Evolutionary conservation across 768 basidiomycete species (phyloP).

Genomic region (Phanerodontia chrysosporium): DNA sequence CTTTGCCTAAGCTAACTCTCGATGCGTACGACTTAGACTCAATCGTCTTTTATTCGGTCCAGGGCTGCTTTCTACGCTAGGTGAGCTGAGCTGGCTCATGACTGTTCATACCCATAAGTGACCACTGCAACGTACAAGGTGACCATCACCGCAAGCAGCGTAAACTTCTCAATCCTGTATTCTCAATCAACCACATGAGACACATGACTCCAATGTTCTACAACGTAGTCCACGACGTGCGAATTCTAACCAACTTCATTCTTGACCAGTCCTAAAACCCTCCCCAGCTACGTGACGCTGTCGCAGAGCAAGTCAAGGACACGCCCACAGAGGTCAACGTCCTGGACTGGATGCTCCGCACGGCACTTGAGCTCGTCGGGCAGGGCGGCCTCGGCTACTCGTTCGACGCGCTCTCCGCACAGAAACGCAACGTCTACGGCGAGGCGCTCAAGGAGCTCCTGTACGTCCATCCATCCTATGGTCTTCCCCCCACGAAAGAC

Average conservation of each 20-base stretch:
- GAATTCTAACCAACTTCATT: not conserved
- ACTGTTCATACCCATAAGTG: not conserved
- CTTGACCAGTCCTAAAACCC: not conserved
- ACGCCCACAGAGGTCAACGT: conserved; percentile 17
- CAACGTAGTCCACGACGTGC: conserved; percentile 7
- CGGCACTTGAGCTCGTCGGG: conserved; percentile 35
- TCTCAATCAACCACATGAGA: conserved; percentile 27
- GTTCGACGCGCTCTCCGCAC: conserved; percentile 28
- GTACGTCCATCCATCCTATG: conserved; percentile 7
- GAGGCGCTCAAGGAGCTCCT: conserved; percentile 29
- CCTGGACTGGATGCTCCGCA: conserved; percentile 26
- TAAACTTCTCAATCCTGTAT: conserved; percentile 29
- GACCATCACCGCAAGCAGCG: conserved; percentile 26
- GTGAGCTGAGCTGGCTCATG: not conserved
- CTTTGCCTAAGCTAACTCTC: too few species aligned
- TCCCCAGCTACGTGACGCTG: conserved; percentile 17
- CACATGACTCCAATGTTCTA: conserved; percentile 25
- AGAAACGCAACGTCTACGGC: conserved; percentile 21
- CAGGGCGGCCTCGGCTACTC: conserved; percentile 42
- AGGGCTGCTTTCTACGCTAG: conserved; percentile 21
- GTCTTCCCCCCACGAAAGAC: not conserved
- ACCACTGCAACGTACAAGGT: too few species aligned
- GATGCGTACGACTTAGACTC: too few species aligned
- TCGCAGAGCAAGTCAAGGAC: not conserved
- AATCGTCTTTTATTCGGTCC: conserved; percentile 18